A percentile compares a stretch with the other conserved stretches of the same genome.
Evolutionary conservation across 176 grass and related monocot genomes (phyloP).

Genomic region (Juncus inflexus): DNA sequence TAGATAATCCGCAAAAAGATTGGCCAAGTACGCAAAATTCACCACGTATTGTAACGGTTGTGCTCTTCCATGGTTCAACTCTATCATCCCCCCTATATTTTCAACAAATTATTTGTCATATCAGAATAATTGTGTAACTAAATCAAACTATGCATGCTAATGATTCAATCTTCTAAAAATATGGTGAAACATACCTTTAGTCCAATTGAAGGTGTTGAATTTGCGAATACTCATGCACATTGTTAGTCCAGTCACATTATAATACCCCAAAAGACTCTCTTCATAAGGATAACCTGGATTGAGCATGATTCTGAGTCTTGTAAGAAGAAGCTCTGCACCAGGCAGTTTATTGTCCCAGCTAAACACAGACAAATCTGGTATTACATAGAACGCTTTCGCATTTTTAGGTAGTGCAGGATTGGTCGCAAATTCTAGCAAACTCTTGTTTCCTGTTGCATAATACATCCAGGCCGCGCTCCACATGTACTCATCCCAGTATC

Average conservation of each 20-base stretch:
- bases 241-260: slow-evolving; percentile 61
- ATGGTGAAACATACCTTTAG: slow-evolving; percentile 19
- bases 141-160: not conserved
- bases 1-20: slow-evolving; percentile 88
- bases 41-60: slow-evolving; percentile 72
- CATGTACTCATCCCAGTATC: slow-evolving; percentile 98
- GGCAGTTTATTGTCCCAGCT: slow-evolving; percentile 99
- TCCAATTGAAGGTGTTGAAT: slow-evolving; percentile 70
- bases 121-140: not conserved
- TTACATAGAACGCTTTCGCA: slow-evolving; percentile 50
- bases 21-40: slow-evolving; percentile 67
- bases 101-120: not conserved
- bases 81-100: slow-evolving; percentile 51
- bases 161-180: not conserved
- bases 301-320: slow-evolving; percentile 80
- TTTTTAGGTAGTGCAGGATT: slow-evolving; percentile 70
- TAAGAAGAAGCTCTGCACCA: slow-evolving; percentile 66
- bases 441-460: slow-evolving; percentile 83
- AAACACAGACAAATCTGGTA: slow-evolving; percentile 72
- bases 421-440: slow-evolving; percentile 70
- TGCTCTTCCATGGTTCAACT: slow-evolving; percentile 64
- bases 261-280: slow-evolving; percentile 67
- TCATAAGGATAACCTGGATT: slow-evolving; percentile 90
- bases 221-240: slow-evolving; percentile 72
- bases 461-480: slow-evolving; percentile 98